Percentiles rank a stretch among this genome's conserved stretches.
phyloP scores from a whole-genome alignment of 345 rosid species.

The Abelmoschus esculentus region DNA sequence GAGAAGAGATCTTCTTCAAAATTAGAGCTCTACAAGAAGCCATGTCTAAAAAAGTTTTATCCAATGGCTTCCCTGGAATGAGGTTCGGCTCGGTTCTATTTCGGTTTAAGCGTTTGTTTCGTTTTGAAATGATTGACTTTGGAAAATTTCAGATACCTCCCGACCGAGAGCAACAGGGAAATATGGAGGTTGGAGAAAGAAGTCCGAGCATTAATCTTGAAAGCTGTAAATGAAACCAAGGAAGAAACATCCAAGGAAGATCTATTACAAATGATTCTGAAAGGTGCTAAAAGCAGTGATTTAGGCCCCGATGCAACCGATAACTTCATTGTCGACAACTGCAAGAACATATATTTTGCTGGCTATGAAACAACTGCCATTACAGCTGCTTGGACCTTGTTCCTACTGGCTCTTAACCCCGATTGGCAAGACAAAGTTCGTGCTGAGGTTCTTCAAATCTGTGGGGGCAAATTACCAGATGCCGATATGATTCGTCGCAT shows the following conservation, averaged over 20 bases:
- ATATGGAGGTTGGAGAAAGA: conserved; percentile 14
- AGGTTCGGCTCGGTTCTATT: conserved; percentile 14
- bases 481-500: conserved; percentile 1
- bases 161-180: conserved; percentile 3
- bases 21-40: conserved; percentile 49
- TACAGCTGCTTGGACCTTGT: conserved; percentile 18
- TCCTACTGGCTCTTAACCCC: background rate
- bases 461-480: background rate
- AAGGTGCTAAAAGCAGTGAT: conserved; percentile 25
- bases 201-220: conserved; percentile 28
- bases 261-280: conserved; percentile 7
- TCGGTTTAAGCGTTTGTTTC: background rate
- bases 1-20: conserved; percentile 41
- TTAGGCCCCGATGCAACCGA: conserved; percentile 9
- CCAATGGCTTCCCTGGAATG: conserved; percentile 23
- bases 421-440: conserved; percentile 8
- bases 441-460: background rate
- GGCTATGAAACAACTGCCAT: conserved; percentile 25
- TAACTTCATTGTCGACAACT: conserved; percentile 21
- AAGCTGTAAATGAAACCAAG: conserved; percentile 28
- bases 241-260: conserved; percentile 9
- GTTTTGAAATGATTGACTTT: background rate
- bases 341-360: conserved; percentile 12
- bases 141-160: conserved; percentile 16
- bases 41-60: conserved; percentile 31